These are phyloP conservation scores for Debaryomyces udenii DNA, from an alignment of 1,139 yeast genomes.

Conservation along the genomic window DNA sequence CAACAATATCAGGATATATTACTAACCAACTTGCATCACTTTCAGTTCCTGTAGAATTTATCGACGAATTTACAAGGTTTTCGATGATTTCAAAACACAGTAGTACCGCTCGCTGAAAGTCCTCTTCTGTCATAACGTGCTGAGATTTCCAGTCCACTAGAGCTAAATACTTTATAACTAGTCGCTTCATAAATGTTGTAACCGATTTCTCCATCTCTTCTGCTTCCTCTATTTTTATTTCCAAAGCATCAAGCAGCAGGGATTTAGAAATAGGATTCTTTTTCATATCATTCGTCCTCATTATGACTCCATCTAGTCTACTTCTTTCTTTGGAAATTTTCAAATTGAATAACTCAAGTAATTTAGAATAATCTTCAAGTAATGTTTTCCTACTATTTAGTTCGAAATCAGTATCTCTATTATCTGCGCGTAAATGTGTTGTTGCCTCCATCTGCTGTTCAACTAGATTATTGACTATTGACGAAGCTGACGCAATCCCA, in stretches of 20 bases:
- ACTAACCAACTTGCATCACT: slow-evolving; percentile 17
- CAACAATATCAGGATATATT: slow-evolving; percentile 16
- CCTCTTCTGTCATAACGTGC: slow-evolving; percentile 21
- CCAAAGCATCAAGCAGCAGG: slow-evolving; percentile 8
- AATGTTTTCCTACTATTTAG: slow-evolving; percentile 4
- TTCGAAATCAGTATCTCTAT: slow-evolving; percentile 12
- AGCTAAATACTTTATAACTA: slow-evolving; percentile 28
- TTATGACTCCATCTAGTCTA: slow-evolving; percentile 10
- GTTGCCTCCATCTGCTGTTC: slow-evolving; percentile 21
- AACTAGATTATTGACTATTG: slow-evolving; percentile 22
- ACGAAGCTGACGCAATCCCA: slow-evolving; percentile 38
- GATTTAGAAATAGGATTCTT: neutral
- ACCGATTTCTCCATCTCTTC: slow-evolving; percentile 17
- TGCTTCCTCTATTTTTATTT: slow-evolving; percentile 15
- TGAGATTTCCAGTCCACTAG: slow-evolving; percentile 25
- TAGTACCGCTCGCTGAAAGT: slow-evolving; percentile 20
- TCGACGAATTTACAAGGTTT: slow-evolving; percentile 10
- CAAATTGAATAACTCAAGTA: slow-evolving; percentile 12
- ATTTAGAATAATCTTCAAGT: slow-evolving; percentile 10
- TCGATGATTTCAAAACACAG: slow-evolving; percentile 12
- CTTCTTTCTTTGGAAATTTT: slow-evolving; percentile 14
- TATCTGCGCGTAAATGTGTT: slow-evolving; percentile 12
- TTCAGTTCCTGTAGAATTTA: slow-evolving; percentile 6
- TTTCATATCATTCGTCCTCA: slow-evolving; percentile 9
- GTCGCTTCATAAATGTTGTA: slow-evolving; percentile 23